Percentiles rank a stretch among this genome's conserved stretches.
These are phyloP conservation scores for Centella asiatica DNA, from an alignment of 129 eudicot species.

Conservation along the genomic window DNA sequence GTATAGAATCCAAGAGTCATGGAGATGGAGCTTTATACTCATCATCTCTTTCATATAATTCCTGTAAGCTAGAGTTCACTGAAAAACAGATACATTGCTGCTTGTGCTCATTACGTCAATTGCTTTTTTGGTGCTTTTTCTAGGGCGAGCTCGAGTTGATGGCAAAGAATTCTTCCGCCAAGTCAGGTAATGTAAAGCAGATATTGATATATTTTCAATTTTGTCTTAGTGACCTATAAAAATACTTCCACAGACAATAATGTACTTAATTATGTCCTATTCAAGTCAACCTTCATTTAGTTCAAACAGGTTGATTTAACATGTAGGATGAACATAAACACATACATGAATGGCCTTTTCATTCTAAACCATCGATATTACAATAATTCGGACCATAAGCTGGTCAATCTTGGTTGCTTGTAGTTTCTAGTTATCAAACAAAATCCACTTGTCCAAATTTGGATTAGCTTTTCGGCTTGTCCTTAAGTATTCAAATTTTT, in stretches of 20 bases:
- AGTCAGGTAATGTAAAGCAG: conserved; percentile 66
- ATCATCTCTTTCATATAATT: neutral
- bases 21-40: too few relatives aligned
- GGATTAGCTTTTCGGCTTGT: too few relatives aligned
- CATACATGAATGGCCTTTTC: conserved; percentile 3
- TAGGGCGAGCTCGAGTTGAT: conserved; percentile 86
- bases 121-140: conserved; percentile 16
- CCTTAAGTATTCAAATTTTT: too few relatives aligned
- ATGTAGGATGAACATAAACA: too few relatives aligned
- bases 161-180: conserved; percentile 97
- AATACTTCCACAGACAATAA: neutral
- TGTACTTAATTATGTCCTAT: neutral
- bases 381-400: too few relatives aligned
- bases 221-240: conserved; percentile 7
- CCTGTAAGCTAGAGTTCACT: neutral
- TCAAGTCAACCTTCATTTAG: too few relatives aligned
- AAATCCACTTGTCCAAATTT: too few relatives aligned
- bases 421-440: too few relatives aligned
- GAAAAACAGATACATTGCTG: neutral
- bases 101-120: neutral
- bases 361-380: neutral
- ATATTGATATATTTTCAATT: neutral
- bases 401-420: too few relatives aligned
- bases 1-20: too few relatives aligned
- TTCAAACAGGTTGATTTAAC: too few relatives aligned